These are phyloP conservation scores for Hymenotorrendiella dingleyae DNA, from an alignment of 2,329 filamentous ascomycete species.

Conservation along the genomic window DNA sequence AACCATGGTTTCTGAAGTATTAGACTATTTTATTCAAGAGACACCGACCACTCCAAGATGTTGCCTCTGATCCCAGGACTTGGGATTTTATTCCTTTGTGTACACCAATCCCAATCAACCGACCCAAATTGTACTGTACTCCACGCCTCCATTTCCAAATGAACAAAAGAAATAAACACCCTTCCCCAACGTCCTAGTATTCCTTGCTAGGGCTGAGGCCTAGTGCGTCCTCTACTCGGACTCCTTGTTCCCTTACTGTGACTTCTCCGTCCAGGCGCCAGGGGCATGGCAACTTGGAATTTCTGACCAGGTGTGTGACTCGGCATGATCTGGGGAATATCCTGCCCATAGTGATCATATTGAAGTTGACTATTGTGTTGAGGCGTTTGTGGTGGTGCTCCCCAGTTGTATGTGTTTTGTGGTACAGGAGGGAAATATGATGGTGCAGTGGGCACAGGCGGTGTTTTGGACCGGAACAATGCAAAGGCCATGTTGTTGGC, in stretches of 20 bases:
- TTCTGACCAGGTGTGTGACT: slow-evolving; percentile 22
- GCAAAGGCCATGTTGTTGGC: slow-evolving; percentile 46
- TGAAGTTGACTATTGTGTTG: not conserved
- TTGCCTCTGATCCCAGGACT: too few relatives aligned
- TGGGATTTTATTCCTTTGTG: too few relatives aligned
- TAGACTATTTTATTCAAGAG: too few relatives aligned
- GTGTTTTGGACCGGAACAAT: slow-evolving; percentile 26
- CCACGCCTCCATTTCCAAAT: not conserved
- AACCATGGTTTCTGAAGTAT: too few relatives aligned
- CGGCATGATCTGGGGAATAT: slow-evolving; percentile 25
- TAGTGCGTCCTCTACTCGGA: slow-evolving; percentile 20
- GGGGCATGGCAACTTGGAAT: too few relatives aligned
- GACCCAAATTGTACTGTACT: too few relatives aligned
- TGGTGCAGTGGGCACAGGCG: slow-evolving; percentile 24
- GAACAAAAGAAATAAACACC: not conserved
- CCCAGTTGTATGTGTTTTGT: slow-evolving; percentile 24
- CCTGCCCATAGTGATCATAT: slow-evolving; percentile 19
- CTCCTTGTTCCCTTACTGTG: slow-evolving; percentile 25
- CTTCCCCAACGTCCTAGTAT: slow-evolving; percentile 3
- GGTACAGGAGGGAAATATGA: slow-evolving; percentile 21
- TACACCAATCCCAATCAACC: too few relatives aligned
- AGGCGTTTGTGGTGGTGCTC: slow-evolving; percentile 25
- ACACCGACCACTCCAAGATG: too few relatives aligned
- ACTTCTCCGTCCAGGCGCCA: slow-evolving; percentile 23
- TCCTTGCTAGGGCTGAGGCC: slow-evolving; percentile 12